Percentiles rank a stretch among this genome's conserved stretches.
These are phyloP conservation scores for Bidens hawaiensis DNA, from an alignment of 140 eudicot genomes.

Conservation along the genomic window DNA sequence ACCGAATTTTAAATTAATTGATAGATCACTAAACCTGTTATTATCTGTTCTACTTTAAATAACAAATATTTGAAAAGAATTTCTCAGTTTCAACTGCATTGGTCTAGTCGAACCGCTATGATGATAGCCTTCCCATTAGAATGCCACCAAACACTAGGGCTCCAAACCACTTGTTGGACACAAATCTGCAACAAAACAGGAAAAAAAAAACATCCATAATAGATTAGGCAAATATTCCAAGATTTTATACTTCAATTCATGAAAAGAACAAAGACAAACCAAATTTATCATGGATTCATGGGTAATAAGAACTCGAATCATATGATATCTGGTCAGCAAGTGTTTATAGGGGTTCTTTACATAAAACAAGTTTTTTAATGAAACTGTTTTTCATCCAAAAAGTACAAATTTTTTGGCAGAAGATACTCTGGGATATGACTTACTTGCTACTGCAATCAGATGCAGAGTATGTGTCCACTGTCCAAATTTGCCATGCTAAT, in stretches of 20 bases:
- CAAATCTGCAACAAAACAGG: conserved; percentile 49
- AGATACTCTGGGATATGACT: conserved; percentile 22
- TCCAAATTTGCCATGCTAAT: conserved; percentile 81
- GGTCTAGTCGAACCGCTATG: not conserved
- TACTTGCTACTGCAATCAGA: conserved; percentile 86
- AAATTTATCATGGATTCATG: not conserved
- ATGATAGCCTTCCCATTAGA: conserved; percentile 52
- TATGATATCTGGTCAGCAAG: no score
- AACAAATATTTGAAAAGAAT: not conserved
- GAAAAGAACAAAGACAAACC: not conserved
- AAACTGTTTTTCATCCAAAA: no score
- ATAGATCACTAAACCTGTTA: not conserved
- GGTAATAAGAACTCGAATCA: not conserved
- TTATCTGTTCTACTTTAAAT: not conserved
- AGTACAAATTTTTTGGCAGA: not conserved
- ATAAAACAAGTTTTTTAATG: no score
- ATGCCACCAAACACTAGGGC: conserved; percentile 70
- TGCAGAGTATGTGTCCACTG: conserved; percentile 61
- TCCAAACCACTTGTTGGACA: conserved; percentile 90
- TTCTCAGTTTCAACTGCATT: not conserved
- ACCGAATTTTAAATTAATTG: no score
- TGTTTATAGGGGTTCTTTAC: no score
- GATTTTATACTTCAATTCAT: not conserved
- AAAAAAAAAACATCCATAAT: conserved; percentile 1
- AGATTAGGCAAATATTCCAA: not conserved